Conservation (phyloP, 257 asterid species). For the Thymus mandschuricus region DNA sequence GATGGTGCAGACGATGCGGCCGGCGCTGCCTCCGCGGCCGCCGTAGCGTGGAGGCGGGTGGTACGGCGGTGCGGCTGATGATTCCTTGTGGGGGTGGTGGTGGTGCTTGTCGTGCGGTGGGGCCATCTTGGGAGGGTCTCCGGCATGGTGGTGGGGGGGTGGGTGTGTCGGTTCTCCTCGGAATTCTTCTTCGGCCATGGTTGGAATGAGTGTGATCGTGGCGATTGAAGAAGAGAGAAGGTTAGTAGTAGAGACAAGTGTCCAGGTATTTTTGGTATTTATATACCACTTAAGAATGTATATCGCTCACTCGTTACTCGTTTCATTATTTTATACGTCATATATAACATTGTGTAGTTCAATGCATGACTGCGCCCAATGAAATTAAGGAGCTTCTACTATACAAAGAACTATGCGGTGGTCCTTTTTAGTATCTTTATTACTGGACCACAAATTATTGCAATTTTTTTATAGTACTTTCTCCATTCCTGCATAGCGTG, state of each 20-base stretch:
- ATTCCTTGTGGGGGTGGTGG: slow-evolving; percentile 2
- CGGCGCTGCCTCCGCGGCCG: not conserved
- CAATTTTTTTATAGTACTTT: no score
- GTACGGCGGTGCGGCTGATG: not conserved
- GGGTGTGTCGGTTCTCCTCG: not conserved
- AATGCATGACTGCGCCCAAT: no score
- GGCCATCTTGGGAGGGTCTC: slow-evolving; percentile 23
- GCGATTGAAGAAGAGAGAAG: slow-evolving; percentile 29
- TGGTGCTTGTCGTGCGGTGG: slow-evolving; percentile 10
- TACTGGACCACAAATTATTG: no score
- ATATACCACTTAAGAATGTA: no score
- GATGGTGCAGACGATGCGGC: slow-evolving; percentile 34
- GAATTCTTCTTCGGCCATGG: slow-evolving; percentile 30
- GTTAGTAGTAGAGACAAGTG: slow-evolving; percentile 33
- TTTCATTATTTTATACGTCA: no score
- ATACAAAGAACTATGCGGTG: no score
- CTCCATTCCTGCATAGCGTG: no score
- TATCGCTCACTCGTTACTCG: no score
- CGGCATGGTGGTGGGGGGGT: not conserved
- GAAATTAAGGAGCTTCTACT: no score
- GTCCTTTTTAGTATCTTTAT: no score
- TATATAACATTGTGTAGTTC: no score
- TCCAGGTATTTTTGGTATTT: no score
- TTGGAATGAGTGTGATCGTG: slow-evolving; percentile 3
- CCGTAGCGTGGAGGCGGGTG: not conserved